Evolutionary conservation across 208 protist species (phyloP).

Genomic region (Leishmania amazonensis): DNA sequence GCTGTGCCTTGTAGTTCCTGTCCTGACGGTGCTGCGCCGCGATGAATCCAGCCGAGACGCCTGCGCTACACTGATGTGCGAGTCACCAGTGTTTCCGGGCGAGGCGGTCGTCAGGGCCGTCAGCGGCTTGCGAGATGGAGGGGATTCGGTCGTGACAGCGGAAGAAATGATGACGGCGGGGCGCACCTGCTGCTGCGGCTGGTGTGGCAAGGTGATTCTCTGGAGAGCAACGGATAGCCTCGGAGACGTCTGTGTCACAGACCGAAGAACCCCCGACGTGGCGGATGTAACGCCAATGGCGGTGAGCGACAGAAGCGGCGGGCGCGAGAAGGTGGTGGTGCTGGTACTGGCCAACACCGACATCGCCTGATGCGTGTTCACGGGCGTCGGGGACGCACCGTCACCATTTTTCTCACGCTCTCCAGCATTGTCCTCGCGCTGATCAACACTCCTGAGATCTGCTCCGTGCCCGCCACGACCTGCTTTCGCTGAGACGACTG

Average conservation of each 20-base stretch:
- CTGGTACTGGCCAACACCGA: neutral
- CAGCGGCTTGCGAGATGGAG: neutral
- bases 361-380: neutral
- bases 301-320: constrained; percentile 9
- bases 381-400: neutral
- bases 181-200: neutral
- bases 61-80: neutral
- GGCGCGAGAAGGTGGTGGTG: constrained; percentile 3
- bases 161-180: neutral
- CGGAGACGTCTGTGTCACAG: constrained; percentile 1
- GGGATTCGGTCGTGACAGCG: neutral
- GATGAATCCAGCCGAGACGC: neutral
- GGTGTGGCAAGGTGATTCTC: constrained; percentile 1
- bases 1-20: neutral
- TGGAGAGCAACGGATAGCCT: neutral
- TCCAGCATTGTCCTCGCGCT: neutral
- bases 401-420: neutral
- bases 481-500: neutral
- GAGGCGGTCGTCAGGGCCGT: neutral
- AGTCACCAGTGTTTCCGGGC: neutral
- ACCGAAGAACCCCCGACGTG: neutral
- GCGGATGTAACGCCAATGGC: neutral
- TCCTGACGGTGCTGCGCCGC: constrained; percentile 1
- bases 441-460: neutral
- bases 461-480: neutral